Evolutionary conservation across 345 rosid genomes (phyloP).

Genomic region (Gossypium raimondii): DNA sequence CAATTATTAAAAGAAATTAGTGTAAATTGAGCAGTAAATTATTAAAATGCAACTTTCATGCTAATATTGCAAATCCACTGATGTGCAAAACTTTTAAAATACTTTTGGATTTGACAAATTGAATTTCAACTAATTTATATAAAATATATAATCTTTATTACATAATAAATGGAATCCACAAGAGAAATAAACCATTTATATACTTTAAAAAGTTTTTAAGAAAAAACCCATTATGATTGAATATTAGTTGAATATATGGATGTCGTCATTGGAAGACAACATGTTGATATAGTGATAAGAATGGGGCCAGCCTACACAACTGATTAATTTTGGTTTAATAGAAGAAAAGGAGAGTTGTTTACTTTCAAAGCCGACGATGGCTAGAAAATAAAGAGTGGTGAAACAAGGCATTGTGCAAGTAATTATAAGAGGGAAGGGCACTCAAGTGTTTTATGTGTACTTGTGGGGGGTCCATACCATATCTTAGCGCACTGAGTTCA

Average conservation of each 20-base stretch:
- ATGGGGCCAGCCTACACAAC: not conserved
- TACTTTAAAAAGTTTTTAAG: too few relatives aligned
- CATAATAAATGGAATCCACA: too few relatives aligned
- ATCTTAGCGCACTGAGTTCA: not conserved
- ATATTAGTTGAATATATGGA: not conserved
- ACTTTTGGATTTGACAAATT: too few relatives aligned
- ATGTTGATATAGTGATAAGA: not conserved
- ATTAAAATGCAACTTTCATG: too few relatives aligned
- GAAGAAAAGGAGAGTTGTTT: not conserved
- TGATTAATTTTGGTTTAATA: not conserved
- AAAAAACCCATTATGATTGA: not conserved
- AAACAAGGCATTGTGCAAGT: not conserved
- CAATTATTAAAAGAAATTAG: too few relatives aligned
- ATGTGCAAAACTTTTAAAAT: too few relatives aligned
- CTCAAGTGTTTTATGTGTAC: not conserved
- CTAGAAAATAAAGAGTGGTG: not conserved
- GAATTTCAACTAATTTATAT: too few relatives aligned
- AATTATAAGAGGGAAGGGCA: not conserved
- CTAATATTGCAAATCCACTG: too few relatives aligned
- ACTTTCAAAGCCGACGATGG: not conserved
- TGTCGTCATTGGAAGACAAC: not conserved
- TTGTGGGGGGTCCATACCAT: slow-evolving; percentile 1
- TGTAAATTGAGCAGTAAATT: too few relatives aligned
- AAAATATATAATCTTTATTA: too few relatives aligned
- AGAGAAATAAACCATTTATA: too few relatives aligned